Base-by-base conservation (phyloP, 2,329 filamentous ascomycete genomes). In the Colletotrichum musae region DNA sequence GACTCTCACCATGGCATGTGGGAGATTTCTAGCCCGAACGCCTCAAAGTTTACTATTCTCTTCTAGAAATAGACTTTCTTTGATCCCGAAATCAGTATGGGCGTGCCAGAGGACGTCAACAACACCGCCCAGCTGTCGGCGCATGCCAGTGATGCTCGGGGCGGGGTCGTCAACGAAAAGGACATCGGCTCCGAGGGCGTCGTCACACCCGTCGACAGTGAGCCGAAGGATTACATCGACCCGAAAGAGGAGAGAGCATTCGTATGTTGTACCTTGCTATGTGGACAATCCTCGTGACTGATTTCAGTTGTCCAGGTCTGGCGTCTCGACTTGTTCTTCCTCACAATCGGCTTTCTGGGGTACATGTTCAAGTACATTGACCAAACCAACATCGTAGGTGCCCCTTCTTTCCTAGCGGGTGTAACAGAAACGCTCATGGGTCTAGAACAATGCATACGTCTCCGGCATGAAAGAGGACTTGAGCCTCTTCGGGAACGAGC, bases 401-500 rank as follows among this genome's bases (percentile, higher is more conserved):
- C 1, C 1, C 0, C 0, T 4, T 13, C 5, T 24, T 0, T 4
- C 24, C 7, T 47, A 18, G 13, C 5, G n/a, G 3, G 28, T 24
- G 36, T 10, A 39, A 13, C 43, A 26, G 9, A 26, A 32, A 32
- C 1, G 6, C 43, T 6, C 9, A 50, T 13, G 12, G 1, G 4
- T 7, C 0, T 3, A 64, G 60, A 76, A 74, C 56, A 77, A 75
- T 67, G 72, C 73, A 10, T 75, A 75, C 59, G 74, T 77, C 5
- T 70, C 72, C n/a, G 74, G 75, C 45, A 75, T 77, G 73, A 69
- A 74, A n/a, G 72, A 76, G 28, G 75, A 76, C 21, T 69, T 77
- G 3, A n/a, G 41, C 6, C 72, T 77, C 39, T 70, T 47, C 41
- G 74, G 74, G 16, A 75, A 77, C 47, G 59, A 77, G 39, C 72